Percentiles rank a stretch among this genome's conserved stretches.
phyloP scores from a whole-genome alignment of 1,284 basidiomycete genomes.

The Papiliotrema laurentii region DNA sequence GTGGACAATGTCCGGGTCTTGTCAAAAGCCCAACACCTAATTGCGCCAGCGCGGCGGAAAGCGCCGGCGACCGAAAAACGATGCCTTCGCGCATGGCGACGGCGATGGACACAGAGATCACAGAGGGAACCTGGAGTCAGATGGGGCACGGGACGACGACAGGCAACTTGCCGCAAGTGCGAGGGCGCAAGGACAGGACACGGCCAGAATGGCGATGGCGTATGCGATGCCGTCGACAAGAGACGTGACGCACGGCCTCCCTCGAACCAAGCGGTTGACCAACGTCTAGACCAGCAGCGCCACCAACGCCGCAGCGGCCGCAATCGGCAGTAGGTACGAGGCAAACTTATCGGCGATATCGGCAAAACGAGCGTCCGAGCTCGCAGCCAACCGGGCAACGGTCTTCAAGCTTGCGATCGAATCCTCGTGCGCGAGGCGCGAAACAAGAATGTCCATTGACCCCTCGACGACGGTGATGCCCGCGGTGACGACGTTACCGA shows the following conservation, averaged over 20 bases:
- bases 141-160: too few species aligned
- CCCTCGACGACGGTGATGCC: constrained; percentile 50
- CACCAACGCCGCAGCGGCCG: constrained; percentile 12
- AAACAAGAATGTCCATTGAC: constrained; percentile 46
- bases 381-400: constrained; percentile 40
- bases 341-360: constrained; percentile 21
- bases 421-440: constrained; percentile 50
- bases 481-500: constrained; percentile 47
- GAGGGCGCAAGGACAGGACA: constrained; percentile 52
- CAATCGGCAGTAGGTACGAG: constrained; percentile 14
- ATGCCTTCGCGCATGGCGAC: constrained; percentile 12
- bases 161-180: constrained; percentile 13
- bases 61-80: constrained; percentile 24
- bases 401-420: constrained; percentile 49
- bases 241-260: constrained; percentile 31
- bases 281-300: constrained; percentile 49
- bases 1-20: constrained; percentile 51
- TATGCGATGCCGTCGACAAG: constrained; percentile 47
- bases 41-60: constrained; percentile 37
- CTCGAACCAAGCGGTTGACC: constrained; percentile 40
- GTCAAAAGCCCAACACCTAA: constrained; percentile 50
- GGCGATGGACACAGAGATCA: constrained; percentile 10
- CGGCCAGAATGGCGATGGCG: constrained; percentile 51
- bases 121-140: constrained; percentile 21
- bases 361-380: constrained; percentile 9